Percentiles rank a stretch among this genome's conserved stretches.
Evolutionary conservation across 208 protist species (phyloP).

Genomic region (Vickermania ingenoplastis): DNA sequence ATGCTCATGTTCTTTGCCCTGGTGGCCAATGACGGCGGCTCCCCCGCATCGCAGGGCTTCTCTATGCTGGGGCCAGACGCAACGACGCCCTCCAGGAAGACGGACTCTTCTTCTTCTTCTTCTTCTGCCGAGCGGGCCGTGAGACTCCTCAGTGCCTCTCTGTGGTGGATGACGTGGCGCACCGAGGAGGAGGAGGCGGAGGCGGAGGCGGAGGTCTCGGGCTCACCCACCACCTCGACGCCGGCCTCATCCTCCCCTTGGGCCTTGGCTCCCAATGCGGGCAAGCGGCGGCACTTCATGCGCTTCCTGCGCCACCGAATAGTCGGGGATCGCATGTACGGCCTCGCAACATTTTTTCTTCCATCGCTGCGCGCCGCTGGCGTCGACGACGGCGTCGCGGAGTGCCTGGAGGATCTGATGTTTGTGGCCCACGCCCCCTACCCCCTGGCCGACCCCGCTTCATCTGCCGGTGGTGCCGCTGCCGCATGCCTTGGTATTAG

Average conservation of each 20-base stretch:
- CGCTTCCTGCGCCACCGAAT: slow-evolving; percentile 31
- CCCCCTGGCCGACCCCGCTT: slow-evolving; percentile 24
- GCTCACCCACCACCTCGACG: no score
- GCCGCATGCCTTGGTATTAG: slow-evolving; percentile 28
- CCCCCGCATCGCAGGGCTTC: neutral
- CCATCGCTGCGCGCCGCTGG: slow-evolving; percentile 62
- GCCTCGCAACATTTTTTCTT: slow-evolving; percentile 49
- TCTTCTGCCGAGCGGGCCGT: no score
- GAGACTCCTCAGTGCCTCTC: no score
- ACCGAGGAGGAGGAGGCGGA: no score
- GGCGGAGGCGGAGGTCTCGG: no score
- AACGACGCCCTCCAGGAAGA: no score
- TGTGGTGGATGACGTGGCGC: no score
- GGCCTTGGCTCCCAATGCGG: no score
- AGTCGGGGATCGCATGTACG: slow-evolving; percentile 23
- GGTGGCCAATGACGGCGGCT: neutral
- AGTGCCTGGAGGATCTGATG: slow-evolving; percentile 18
- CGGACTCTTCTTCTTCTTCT: no score
- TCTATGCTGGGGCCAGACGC: no score
- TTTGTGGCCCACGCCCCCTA: slow-evolving; percentile 20
- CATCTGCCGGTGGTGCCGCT: slow-evolving; percentile 49
- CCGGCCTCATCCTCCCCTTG: no score
- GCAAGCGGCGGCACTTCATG: no score
- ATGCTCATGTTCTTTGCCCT: slow-evolving; percentile 3
- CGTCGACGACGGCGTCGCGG: slow-evolving; percentile 36